phyloP scores from a whole-genome alignment of 192 early-diverging fungal species.

The Rhizoclosmatium globosum region DNA sequence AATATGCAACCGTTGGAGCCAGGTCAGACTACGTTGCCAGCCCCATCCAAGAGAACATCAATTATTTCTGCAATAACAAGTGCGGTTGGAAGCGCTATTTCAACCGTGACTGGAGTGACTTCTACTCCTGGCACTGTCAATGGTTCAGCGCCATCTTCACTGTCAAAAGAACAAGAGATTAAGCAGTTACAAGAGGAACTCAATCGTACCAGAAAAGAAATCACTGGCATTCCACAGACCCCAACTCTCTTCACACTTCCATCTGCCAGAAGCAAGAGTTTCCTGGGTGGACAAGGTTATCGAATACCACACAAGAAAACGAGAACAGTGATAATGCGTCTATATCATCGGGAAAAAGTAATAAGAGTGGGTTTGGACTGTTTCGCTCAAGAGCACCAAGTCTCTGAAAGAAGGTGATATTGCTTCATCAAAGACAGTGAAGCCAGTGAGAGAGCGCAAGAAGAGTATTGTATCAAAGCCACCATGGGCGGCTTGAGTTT shows the following conservation, averaged over 20 bases:
- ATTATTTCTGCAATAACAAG: constrained; percentile 5
- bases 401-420: neutral
- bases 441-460: neutral
- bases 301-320: neutral
- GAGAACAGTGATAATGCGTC: constrained; percentile 5
- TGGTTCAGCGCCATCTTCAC: neutral
- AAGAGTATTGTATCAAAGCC: neutral
- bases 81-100: neutral
- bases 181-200: constrained; percentile 6
- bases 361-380: constrained; percentile 5
- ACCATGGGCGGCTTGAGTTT: no score
- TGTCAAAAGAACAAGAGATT: constrained; percentile 1
- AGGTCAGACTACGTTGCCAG: constrained; percentile 8
- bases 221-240: neutral
- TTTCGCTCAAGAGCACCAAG: constrained; percentile 13
- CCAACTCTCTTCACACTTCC: neutral
- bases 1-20: constrained; percentile 8
- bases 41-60: constrained; percentile 2
- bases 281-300: constrained; percentile 11
- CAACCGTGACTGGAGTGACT: neutral
- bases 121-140: neutral
- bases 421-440: neutral
- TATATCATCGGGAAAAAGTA: constrained; percentile 13
- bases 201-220: neutral
- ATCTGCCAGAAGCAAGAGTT: neutral